These are phyloP conservation scores for Camellia sinensis DNA, from an alignment of 148 eudicot genomes.

Conservation along the genomic window DNA sequence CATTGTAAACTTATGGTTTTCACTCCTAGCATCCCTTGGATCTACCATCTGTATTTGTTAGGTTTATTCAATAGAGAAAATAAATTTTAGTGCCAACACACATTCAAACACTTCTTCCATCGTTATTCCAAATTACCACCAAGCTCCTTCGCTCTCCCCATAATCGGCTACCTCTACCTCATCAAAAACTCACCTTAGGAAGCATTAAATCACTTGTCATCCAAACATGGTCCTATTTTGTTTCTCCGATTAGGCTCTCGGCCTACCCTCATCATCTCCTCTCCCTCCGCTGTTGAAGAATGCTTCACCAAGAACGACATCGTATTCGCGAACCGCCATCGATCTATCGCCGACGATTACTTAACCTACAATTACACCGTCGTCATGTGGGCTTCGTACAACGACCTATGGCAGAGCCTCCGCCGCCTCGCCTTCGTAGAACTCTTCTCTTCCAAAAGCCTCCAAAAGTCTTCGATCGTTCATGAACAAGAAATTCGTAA, in stretches of 20 bases:
- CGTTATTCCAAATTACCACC: constrained; percentile 14
- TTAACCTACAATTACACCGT: constrained; percentile 11
- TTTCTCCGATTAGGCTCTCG: constrained; percentile 20
- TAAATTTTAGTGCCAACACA: not conserved
- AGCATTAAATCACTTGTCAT: not conserved
- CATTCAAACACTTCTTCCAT: not conserved
- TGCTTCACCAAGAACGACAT: constrained; percentile 30
- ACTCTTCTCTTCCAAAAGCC: constrained; percentile 20
- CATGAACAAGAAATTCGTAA: constrained; percentile 18
- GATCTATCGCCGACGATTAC: not conserved
- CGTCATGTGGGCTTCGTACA: constrained; percentile 10
- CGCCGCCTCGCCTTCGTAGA: constrained; percentile 21
- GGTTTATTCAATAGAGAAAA: too few relatives aligned
- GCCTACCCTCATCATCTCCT: constrained; percentile 14
- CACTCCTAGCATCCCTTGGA: too few relatives aligned
- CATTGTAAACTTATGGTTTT: too few relatives aligned
- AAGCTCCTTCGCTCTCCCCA: constrained; percentile 20
- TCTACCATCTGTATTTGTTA: too few relatives aligned
- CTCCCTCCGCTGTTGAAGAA: constrained; percentile 20
- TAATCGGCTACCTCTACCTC: constrained; percentile 33
- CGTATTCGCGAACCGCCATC: constrained; percentile 22
- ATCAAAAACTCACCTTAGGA: constrained; percentile 4
- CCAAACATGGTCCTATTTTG: constrained; percentile 19
- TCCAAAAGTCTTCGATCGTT: constrained; percentile 13
- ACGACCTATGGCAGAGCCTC: constrained; percentile 23